Evolutionary conservation across 805 yeast species (phyloP).

Genomic region (Nakazawaea molendinolei): DNA sequence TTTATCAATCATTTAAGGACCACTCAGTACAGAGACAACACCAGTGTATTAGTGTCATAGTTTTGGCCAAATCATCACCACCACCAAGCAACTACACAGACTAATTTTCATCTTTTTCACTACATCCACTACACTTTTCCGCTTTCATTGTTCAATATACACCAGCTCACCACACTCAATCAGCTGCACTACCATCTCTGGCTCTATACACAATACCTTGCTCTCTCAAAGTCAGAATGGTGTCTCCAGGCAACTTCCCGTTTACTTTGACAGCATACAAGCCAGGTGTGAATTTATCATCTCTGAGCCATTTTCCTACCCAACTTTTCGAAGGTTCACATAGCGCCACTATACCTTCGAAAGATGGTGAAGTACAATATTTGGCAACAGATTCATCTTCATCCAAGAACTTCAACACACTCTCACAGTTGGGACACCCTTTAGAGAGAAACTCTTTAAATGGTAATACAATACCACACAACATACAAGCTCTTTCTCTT

Average conservation of each 20-base stretch:
- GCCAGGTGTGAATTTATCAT: slow-evolving; percentile 84
- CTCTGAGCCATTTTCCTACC: slow-evolving; percentile 95
- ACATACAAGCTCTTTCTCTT: slow-evolving; percentile 93
- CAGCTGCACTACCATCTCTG: slow-evolving; percentile 83
- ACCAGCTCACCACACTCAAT: slow-evolving; percentile 27
- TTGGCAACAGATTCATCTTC: slow-evolving; percentile 79
- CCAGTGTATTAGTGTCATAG: too few species aligned
- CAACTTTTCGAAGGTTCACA: slow-evolving; percentile 83
- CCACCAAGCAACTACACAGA: too few species aligned
- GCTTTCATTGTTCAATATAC: background rate
- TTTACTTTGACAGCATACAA: slow-evolving; percentile 89
- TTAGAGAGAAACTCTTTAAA: slow-evolving; percentile 67
- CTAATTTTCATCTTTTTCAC: too few species aligned
- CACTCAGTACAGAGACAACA: too few species aligned
- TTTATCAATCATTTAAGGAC: too few species aligned
- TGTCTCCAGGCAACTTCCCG: slow-evolving; percentile 87
- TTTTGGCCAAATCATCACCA: too few species aligned
- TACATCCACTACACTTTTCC: too few species aligned
- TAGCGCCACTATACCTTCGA: slow-evolving; percentile 90
- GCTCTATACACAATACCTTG: slow-evolving; percentile 87
- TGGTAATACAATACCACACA: slow-evolving; percentile 89
- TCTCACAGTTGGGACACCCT: slow-evolving; percentile 97
- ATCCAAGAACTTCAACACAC: slow-evolving; percentile 67
- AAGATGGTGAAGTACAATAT: slow-evolving; percentile 93
- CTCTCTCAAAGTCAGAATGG: slow-evolving; percentile 61